phyloP scores from a whole-genome alignment of 306 rosid genomes.

The Castanea crenata region DNA sequence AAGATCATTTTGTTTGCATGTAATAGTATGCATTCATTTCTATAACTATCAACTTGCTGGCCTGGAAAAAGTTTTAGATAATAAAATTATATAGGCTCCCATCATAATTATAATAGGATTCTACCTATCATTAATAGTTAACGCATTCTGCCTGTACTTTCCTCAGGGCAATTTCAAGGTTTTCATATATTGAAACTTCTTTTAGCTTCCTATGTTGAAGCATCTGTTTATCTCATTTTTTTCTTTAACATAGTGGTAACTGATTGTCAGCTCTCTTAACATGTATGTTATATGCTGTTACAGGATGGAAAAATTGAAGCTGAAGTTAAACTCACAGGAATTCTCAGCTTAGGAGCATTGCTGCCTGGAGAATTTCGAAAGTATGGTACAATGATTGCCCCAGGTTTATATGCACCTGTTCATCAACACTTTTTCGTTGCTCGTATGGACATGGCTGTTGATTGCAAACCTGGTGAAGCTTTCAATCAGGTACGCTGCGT shows the following conservation, averaged over 20 bases:
- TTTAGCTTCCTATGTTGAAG: background rate
- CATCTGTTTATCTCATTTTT: background rate
- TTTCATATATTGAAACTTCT: background rate
- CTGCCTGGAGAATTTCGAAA: slow-evolving; percentile 84
- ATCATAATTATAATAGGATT: background rate
- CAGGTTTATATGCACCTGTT: slow-evolving; percentile 81
- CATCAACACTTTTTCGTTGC: slow-evolving; percentile 91
- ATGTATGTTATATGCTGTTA: slow-evolving; percentile 20
- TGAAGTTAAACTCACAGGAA: slow-evolving; percentile 81
- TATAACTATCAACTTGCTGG: background rate
- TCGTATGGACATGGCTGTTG: slow-evolving; percentile 96
- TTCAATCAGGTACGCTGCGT: slow-evolving; percentile 69
- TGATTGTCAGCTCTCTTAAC: slow-evolving; percentile 14
- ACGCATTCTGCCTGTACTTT: background rate
- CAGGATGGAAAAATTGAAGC: slow-evolving; percentile 95
- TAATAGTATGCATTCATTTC: slow-evolving; percentile 4
- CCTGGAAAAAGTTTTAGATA: background rate
- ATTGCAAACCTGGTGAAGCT: slow-evolving; percentile 92
- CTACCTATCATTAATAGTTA: background rate
- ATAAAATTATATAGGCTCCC: background rate
- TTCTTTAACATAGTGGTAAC: background rate
- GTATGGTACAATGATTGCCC: slow-evolving; percentile 88
- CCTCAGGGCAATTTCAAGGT: background rate
- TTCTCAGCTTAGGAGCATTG: slow-evolving; percentile 87
- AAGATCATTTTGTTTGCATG: slow-evolving; percentile 6